Percentiles rank a stretch among this genome's conserved stretches.
phyloP scores from a whole-genome alignment of 2,329 filamentous ascomycete genomes.

The Botryotinia convoluta region DNA sequence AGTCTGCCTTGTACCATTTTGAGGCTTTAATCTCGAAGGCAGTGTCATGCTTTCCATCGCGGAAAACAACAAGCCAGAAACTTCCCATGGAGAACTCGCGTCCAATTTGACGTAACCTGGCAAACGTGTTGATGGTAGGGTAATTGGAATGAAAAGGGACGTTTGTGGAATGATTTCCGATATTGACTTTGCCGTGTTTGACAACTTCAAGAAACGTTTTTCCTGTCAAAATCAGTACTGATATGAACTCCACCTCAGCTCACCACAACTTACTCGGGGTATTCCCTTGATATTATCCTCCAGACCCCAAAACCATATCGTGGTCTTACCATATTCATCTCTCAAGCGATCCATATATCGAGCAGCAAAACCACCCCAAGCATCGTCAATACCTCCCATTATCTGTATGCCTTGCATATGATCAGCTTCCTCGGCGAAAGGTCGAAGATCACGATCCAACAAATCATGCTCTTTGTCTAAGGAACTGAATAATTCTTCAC shows the following conservation, averaged over 20 bases:
- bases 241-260: constrained; percentile 8
- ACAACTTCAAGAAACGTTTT: constrained; percentile 61
- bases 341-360: constrained; percentile 73
- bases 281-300: constrained; percentile 59
- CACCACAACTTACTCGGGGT: constrained; percentile 48
- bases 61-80: constrained; percentile 70
- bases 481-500: constrained; percentile 70
- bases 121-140: constrained; percentile 55
- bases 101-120: constrained; percentile 61
- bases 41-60: constrained; percentile 78
- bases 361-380: constrained; percentile 75
- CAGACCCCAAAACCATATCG: constrained; percentile 83
- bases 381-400: constrained; percentile 69
- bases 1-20: constrained; percentile 44
- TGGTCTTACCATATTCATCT: constrained; percentile 88
- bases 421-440: constrained; percentile 91
- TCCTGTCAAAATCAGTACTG: constrained; percentile 44
- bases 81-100: constrained; percentile 70
- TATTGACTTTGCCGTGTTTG: constrained; percentile 73
- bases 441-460: constrained; percentile 83
- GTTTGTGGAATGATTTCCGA: constrained; percentile 66
- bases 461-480: constrained; percentile 81
- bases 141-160: constrained; percentile 75
- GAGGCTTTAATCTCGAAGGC: constrained; percentile 63
- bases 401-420: constrained; percentile 85